Percentiles rank a stretch among this genome's conserved stretches.
Evolutionary conservation across 345 rosid genomes (phyloP).

Genomic region (Eucalyptus shirleyi): DNA sequence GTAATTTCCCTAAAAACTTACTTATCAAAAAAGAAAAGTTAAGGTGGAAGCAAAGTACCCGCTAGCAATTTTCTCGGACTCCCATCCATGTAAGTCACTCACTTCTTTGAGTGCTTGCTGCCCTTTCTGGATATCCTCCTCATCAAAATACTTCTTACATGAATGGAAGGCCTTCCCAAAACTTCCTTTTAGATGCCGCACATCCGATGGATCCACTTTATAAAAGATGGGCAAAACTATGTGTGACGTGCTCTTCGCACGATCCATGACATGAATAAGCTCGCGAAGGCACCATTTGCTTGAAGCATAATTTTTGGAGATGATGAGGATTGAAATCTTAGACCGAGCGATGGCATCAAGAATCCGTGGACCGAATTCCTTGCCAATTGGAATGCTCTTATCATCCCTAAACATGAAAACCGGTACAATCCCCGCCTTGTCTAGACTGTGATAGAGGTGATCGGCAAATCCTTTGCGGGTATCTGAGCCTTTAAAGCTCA

Average conservation of each 20-base stretch:
- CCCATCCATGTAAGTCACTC: background rate
- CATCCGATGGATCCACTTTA: fast-evolving
- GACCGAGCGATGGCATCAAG: fast-evolving
- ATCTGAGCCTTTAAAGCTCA: background rate
- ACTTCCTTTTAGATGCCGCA: background rate
- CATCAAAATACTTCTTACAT: fast-evolving
- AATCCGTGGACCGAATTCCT: background rate
- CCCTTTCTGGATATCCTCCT: background rate
- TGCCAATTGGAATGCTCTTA: background rate
- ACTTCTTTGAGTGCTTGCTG: fast-evolving
- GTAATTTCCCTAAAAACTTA: background rate
- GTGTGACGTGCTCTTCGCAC: fast-evolving
- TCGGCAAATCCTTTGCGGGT: fast-evolving
- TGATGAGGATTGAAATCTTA: background rate
- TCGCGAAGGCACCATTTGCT: background rate
- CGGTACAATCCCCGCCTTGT: fast-evolving
- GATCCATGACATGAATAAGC: fast-evolving
- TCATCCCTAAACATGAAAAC: fast-evolving
- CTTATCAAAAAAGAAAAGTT: too few species aligned
- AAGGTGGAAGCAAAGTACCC: background rate
- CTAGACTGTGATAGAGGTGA: background rate
- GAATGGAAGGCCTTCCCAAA: fast-evolving
- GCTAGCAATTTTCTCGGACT: background rate
- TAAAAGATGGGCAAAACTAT: background rate
- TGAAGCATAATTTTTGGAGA: background rate